Conservation (phyloP, 2,329 filamentous ascomycete genomes). For the Stemphylium vesicarium region DNA sequence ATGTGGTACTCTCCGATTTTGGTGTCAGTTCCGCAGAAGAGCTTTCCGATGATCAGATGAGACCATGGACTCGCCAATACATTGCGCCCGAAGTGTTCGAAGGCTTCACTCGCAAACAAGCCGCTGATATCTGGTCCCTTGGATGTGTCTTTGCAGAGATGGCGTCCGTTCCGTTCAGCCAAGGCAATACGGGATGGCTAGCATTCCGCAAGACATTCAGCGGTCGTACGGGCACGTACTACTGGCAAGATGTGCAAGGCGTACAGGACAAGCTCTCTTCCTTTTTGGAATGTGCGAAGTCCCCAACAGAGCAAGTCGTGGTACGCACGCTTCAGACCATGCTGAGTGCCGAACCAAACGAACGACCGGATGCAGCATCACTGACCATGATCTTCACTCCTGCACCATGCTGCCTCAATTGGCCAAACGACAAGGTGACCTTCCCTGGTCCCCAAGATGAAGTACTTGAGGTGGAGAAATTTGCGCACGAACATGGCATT, state of each 20-base stretch:
- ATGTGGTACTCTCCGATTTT: conserved; percentile 48
- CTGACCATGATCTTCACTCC: conserved; percentile 44
- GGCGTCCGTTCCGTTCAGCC: conserved; percentile 58
- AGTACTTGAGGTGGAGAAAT: conserved; percentile 31
- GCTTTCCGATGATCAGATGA: conserved; percentile 18
- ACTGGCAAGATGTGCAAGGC: conserved; percentile 43
- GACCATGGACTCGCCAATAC: conserved; percentile 44
- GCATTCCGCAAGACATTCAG: conserved; percentile 38
- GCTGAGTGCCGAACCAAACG: conserved; percentile 35
- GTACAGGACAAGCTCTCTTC: conserved; percentile 35
- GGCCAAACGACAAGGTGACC: conserved; percentile 42
- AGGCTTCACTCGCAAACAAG: conserved; percentile 35
- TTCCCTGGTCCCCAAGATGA: conserved; percentile 46
- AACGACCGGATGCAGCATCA: conserved; percentile 40
- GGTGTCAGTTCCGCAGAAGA: conserved; percentile 44
- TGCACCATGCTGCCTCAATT: conserved; percentile 46
- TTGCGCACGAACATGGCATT: conserved; percentile 25
- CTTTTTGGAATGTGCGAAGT: conserved; percentile 28
- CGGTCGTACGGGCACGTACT: conserved; percentile 41
- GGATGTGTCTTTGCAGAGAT: conserved; percentile 97
- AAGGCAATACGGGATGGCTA: conserved; percentile 32
- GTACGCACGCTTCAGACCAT: conserved; percentile 41
- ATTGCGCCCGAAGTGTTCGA: conserved; percentile 44
- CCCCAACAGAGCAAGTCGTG: conserved; percentile 30
- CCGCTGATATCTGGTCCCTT: conserved; percentile 88